A percentile compares a stretch with the other conserved stretches of the same genome.
These are phyloP conservation scores for Cenococcum geophilum DNA, from an alignment of 495 filamentous ascomycete genomes.

Conservation along the genomic window DNA sequence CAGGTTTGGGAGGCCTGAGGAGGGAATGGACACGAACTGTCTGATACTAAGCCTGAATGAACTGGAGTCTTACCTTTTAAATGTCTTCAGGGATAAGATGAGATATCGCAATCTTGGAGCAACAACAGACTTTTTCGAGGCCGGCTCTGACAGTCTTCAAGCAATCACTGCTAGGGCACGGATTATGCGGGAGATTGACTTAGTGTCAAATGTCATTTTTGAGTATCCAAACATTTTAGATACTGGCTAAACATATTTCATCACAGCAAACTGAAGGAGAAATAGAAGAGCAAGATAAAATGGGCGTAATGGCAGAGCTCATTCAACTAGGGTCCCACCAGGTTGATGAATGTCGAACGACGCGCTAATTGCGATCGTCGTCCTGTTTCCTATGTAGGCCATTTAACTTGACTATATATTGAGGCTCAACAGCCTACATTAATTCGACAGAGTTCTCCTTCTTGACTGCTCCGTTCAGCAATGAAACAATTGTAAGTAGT, in stretches of 20 bases:
- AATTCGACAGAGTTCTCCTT: no score
- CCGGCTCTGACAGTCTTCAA: slow-evolving; percentile 32
- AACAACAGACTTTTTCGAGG: slow-evolving; percentile 28
- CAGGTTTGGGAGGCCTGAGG: neutral
- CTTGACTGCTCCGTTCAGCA: no score
- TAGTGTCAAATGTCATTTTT: slow-evolving; percentile 24
- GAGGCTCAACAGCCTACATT: no score
- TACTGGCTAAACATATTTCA: no score
- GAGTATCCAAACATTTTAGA: slow-evolving; percentile 14
- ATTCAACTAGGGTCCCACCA: no score
- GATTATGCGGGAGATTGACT: slow-evolving; percentile 18
- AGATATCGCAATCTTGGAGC: neutral
- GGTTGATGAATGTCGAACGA: no score
- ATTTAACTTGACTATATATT: no score
- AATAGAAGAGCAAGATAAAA: neutral
- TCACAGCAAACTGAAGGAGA: no score
- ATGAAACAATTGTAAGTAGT: slow-evolving; percentile 25
- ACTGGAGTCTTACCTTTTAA: slow-evolving; percentile 8
- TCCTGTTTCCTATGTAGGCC: no score
- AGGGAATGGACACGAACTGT: neutral
- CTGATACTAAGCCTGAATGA: slow-evolving; percentile 6
- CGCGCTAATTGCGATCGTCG: no score
- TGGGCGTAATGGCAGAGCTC: slow-evolving; percentile 35
- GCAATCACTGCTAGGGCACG: slow-evolving; percentile 23
- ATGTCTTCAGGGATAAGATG: neutral